Percentiles rank a stretch among this genome's conserved stretches.
These are phyloP conservation scores for Colletotrichum cereale DNA, from an alignment of 2,329 filamentous ascomycete genomes.

Conservation along the genomic window DNA sequence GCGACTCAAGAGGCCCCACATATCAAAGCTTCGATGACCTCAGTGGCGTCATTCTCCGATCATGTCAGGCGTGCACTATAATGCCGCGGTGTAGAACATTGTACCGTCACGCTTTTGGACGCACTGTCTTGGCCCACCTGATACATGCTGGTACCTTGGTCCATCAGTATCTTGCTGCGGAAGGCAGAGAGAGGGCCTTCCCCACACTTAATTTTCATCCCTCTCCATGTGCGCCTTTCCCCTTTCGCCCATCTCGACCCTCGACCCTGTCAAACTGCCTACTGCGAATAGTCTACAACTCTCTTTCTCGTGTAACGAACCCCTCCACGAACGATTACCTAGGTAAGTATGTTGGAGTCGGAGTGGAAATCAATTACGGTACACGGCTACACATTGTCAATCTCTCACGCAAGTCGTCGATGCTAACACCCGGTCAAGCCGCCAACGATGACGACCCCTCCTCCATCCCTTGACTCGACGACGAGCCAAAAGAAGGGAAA, in stretches of 20 bases:
- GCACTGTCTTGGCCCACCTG: background rate
- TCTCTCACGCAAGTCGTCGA: background rate
- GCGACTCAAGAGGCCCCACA: constrained; percentile 27
- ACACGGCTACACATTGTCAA: background rate
- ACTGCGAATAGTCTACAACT: too few species aligned
- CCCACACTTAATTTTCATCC: constrained; percentile 20
- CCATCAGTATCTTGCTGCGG: too few species aligned
- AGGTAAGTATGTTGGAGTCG: background rate
- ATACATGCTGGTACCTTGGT: too few species aligned
- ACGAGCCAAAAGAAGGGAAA: background rate
- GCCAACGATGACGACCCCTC: background rate
- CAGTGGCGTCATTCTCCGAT: constrained; percentile 36
- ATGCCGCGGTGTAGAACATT: background rate
- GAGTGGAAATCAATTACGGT: background rate
- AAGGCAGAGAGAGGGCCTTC: constrained; percentile 5
- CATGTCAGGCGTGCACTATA: background rate
- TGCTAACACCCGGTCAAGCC: background rate
- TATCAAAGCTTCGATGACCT: constrained; percentile 29
- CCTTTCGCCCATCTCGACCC: constrained; percentile 15
- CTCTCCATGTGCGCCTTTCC: constrained; percentile 15
- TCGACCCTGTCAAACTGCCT: too few species aligned
- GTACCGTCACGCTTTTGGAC: accelerated
- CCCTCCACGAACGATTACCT: too few species aligned
- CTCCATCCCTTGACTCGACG: background rate
- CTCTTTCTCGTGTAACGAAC: too few species aligned